Percentiles rank a stretch among this genome's conserved stretches.
Conservation (phyloP, 2,329 filamentous ascomycete species). For the Orbilia quercus region DNA sequence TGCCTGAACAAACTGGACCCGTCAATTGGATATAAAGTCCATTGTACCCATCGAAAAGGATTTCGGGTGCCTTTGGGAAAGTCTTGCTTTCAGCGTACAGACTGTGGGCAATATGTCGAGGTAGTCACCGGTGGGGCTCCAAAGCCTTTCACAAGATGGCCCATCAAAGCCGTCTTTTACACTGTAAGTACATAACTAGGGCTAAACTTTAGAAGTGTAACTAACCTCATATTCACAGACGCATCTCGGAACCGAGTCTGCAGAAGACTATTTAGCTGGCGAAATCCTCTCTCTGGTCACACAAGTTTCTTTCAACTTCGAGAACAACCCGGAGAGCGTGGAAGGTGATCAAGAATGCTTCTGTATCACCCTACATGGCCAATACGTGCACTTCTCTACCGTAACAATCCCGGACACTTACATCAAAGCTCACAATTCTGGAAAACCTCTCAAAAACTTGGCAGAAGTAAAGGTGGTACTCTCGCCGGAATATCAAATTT, state of each 20-base stretch:
- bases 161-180: conserved; percentile 45
- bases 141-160: conserved; percentile 46
- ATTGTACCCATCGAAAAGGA: conserved; percentile 40
- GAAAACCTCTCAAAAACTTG: conserved; percentile 35
- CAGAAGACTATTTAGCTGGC: conserved; percentile 38
- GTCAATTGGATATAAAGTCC: conserved; percentile 44
- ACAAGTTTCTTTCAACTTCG: conserved; percentile 53
- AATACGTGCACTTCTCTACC: conserved; percentile 50
- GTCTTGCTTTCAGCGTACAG: conserved; percentile 37
- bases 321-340: conserved; percentile 41
- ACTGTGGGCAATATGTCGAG: conserved; percentile 49
- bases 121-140: conserved; percentile 33
- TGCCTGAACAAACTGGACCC: conserved; percentile 42
- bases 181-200: conserved; percentile 22
- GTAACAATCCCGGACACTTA: conserved; percentile 37
- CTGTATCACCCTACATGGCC: conserved; percentile 48
- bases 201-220: neutral
- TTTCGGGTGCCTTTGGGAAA: conserved; percentile 46
- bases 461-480: conserved; percentile 38
- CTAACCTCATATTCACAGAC: conserved; percentile 27
- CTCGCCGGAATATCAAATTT: conserved; percentile 48
- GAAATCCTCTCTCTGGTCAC: conserved; percentile 45
- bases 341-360: conserved; percentile 51
- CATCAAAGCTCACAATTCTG: conserved; percentile 48
- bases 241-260: conserved; percentile 30